Evolutionary conservation across 768 basidiomycete genomes (phyloP).

Genomic region (Mycena galericulata): DNA sequence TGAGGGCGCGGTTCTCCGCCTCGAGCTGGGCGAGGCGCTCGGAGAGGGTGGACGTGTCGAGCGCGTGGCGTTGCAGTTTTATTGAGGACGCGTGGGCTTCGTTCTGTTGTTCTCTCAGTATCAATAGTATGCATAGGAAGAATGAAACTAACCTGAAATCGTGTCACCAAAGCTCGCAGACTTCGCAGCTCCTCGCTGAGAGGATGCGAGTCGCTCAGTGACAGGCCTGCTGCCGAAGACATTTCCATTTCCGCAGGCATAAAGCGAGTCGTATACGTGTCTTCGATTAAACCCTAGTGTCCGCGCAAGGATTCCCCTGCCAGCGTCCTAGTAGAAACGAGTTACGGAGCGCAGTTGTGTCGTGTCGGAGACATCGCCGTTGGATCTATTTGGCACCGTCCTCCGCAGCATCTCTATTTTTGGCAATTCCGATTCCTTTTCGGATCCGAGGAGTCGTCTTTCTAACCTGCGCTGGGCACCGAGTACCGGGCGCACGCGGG

Average conservation of each 20-base stretch:
- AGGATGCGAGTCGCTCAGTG: conserved; percentile 25
- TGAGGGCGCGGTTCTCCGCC: conserved; percentile 55
- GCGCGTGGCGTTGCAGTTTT: conserved; percentile 61
- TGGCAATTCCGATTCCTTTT: no score
- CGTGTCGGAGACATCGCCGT: no score
- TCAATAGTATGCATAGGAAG: neutral
- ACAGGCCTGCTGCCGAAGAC: neutral
- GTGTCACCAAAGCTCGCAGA: neutral
- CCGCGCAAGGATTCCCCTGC: no score
- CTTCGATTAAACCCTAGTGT: no score
- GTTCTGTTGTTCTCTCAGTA: conserved; percentile 41
- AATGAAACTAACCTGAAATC: conserved; percentile 9
- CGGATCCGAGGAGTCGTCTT: no score
- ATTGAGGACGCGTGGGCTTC: conserved; percentile 62
- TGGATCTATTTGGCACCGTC: no score
- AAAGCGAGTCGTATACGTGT: no score
- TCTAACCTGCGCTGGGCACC: no score
- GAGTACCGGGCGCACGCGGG: no score
- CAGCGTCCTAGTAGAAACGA: no score
- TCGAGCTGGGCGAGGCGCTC: conserved; percentile 53
- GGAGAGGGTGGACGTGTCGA: conserved; percentile 52
- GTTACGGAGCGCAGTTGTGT: no score
- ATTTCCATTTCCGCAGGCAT: neutral
- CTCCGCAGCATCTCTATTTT: no score
- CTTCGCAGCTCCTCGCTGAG: conserved; percentile 27